A percentile compares a stretch with the other conserved stretches of the same genome.
These are phyloP conservation scores for Rhexocercosporidium sp. DNA, from an alignment of 2,329 filamentous ascomycete genomes.

Conservation along the genomic window DNA sequence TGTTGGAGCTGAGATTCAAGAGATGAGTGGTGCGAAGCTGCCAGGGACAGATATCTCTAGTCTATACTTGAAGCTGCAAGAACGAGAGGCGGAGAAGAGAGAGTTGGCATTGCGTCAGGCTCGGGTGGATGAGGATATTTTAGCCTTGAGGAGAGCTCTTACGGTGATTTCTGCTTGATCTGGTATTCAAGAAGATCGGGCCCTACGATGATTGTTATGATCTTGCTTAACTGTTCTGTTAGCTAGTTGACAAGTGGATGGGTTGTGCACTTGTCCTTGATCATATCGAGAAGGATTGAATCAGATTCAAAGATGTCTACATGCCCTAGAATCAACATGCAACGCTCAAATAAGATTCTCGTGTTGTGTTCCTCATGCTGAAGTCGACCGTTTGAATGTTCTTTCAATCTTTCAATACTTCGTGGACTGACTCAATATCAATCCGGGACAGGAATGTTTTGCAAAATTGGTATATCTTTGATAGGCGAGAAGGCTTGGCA, in stretches of 20 bases:
- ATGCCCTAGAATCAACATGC: background rate
- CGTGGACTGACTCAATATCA: background rate
- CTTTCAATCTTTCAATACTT: background rate
- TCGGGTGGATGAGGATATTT: conserved; percentile 10
- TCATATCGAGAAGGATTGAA: too few relatives aligned
- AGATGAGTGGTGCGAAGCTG: background rate
- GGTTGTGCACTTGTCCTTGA: too few relatives aligned
- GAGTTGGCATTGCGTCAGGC: conserved; percentile 6
- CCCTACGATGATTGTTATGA: too few relatives aligned
- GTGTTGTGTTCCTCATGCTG: too few relatives aligned
- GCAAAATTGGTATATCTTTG: background rate
- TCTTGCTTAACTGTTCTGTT: too few relatives aligned
- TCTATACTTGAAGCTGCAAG: background rate
- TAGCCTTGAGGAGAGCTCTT: conserved; percentile 4
- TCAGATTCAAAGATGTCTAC: background rate
- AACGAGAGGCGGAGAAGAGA: conserved; percentile 4
- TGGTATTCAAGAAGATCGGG: too few relatives aligned
- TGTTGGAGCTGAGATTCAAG: background rate
- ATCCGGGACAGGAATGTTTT: background rate
- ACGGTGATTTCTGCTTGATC: background rate
- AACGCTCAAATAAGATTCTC: background rate
- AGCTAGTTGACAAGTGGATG: too few relatives aligned
- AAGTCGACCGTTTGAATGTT: too few relatives aligned
- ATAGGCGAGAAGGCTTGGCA: conserved; percentile 5
- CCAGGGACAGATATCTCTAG: too few relatives aligned